Base-by-base conservation (phyloP, 352 stramenopile species). In the Phytopythium delawarense region DNA sequence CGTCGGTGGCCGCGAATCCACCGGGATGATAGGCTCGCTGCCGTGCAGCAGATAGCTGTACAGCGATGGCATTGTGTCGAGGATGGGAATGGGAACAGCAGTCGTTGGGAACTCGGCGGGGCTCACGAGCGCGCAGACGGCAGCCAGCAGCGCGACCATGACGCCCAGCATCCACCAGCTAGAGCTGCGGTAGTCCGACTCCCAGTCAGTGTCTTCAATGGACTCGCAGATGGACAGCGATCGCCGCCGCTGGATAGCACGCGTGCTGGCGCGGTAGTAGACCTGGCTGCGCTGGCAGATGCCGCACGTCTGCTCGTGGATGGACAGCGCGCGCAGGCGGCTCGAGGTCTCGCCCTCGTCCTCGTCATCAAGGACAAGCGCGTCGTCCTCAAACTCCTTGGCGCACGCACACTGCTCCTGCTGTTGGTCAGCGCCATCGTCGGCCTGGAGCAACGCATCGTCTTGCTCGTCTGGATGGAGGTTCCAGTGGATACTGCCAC, bases 111-210 rank as follows among this genome's bases (percentile, higher is more conserved):
- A 5, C 25, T 56, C 50, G 13, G 30, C 7, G 4, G 50, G 50
- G 8, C 13, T 13, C 3, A 56, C 28, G 15, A 56, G 13, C 20
- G 30, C 30, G 50, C 50, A 56, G 50, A 42, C 50, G 1, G 30
- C n/a, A 30, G 50, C 50, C 11, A 56, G 28, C 5, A 56, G 50
- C 28, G 50, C 50, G 28, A 56, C 50, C 13, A 56, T 30, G 15
- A 56, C 50, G 7, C 50, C 50, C 16, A 56, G 9, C 50, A 56
- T 56, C 50, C 50, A 56, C 50, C 50, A 40, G 28, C 50, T 30
- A 4, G 50, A 42, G 46, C 46, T 53, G 21, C 46, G 46, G 21
- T 53, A 53, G 18, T 53, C 12, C n/a, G 46, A 53, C 21, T 53
- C 46, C 46, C 46, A 53, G 46, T 53, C 46, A 5, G 18, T 28